A percentile compares a stretch with the other conserved stretches of the same genome.
These are phyloP conservation scores for Solanum hybrid DNA, from an alignment of 305 asterid genomes.

Conservation along the genomic window DNA sequence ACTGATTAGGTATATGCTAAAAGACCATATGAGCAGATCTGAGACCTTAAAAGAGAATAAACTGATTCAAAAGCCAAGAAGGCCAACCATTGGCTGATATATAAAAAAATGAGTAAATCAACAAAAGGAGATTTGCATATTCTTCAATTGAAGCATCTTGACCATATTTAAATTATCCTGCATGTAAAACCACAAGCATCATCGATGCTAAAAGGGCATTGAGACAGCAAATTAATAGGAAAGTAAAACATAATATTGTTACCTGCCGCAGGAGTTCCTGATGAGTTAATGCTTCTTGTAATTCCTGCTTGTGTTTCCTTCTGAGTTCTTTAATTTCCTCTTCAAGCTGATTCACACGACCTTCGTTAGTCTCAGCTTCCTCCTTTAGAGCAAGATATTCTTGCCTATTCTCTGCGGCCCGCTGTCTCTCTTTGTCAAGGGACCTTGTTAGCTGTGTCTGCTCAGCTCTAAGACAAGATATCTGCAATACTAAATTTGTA, in stretches of 20 bases:
- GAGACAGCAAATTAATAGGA: constrained; percentile 7
- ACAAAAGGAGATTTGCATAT: not conserved
- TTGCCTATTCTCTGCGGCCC: constrained; percentile 82
- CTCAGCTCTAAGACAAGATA: constrained; percentile 91
- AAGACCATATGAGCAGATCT: not conserved
- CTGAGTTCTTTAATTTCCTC: constrained; percentile 64
- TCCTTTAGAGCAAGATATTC: constrained; percentile 90
- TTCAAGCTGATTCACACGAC: constrained; percentile 64
- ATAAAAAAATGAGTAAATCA: not conserved
- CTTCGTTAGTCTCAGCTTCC: constrained; percentile 85
- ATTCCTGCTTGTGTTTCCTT: constrained; percentile 75
- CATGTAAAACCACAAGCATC: not conserved
- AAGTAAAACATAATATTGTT: constrained; percentile 10
- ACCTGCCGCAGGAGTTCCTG: constrained; percentile 88
- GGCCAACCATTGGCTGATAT: not conserved
- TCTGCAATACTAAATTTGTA: constrained; percentile 37
- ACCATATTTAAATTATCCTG: not conserved
- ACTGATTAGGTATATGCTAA: not conserved
- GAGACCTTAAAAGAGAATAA: constrained; percentile 1
- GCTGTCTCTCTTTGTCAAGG: constrained; percentile 85
- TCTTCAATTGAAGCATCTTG: not conserved
- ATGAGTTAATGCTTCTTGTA: constrained; percentile 67
- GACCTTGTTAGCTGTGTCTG: constrained; percentile 82
- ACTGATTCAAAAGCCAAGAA: not conserved
- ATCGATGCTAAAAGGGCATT: not conserved